phyloP scores from a whole-genome alignment of 805 yeast species.

The Starmerella gropengiesseri region DNA sequence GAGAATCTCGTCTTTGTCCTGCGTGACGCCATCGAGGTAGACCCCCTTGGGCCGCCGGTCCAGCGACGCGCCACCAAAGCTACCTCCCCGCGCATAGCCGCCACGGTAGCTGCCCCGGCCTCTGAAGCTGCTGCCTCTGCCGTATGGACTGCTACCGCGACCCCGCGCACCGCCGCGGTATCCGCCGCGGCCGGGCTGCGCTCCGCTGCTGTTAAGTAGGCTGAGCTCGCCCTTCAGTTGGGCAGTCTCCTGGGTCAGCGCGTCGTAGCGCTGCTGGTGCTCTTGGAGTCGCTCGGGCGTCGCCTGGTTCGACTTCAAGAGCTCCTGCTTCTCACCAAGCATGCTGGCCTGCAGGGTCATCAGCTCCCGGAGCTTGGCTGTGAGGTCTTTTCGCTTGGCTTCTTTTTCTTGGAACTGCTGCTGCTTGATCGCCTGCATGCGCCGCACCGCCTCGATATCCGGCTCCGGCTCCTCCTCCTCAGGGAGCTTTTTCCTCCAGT shows the following conservation, averaged over 20 bases:
- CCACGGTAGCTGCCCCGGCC: slow-evolving; percentile 26
- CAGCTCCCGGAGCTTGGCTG: slow-evolving; percentile 29
- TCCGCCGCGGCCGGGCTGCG: neutral
- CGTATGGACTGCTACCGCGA: slow-evolving; percentile 15
- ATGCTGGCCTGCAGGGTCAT: slow-evolving; percentile 32
- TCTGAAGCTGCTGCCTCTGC: slow-evolving; percentile 18
- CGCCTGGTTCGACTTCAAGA: slow-evolving; percentile 28
- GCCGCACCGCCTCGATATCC: slow-evolving; percentile 33
- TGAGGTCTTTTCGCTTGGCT: slow-evolving; percentile 29
- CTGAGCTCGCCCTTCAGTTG: slow-evolving; percentile 31
- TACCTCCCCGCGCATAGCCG: slow-evolving; percentile 18
- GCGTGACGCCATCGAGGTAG: slow-evolving; percentile 27
- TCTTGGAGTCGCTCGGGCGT: slow-evolving; percentile 19
- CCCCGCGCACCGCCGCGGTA: slow-evolving; percentile 16
- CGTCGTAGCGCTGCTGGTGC: slow-evolving; percentile 23
- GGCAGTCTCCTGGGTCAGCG: slow-evolving; percentile 28
- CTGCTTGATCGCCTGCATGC: slow-evolving; percentile 34
- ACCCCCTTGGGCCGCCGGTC: slow-evolving; percentile 34
- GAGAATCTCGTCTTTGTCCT: slow-evolving; percentile 29
- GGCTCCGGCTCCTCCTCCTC: slow-evolving; percentile 25
- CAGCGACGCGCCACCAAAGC: slow-evolving; percentile 25
- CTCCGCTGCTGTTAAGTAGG: slow-evolving; percentile 13
- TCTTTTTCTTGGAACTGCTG: slow-evolving; percentile 34
- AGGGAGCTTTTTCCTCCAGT: slow-evolving; percentile 29
- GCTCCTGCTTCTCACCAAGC: slow-evolving; percentile 30